Base-by-base conservation (phyloP, 139 green algal species). In the Chlamydomonas sphaeroides region DNA sequence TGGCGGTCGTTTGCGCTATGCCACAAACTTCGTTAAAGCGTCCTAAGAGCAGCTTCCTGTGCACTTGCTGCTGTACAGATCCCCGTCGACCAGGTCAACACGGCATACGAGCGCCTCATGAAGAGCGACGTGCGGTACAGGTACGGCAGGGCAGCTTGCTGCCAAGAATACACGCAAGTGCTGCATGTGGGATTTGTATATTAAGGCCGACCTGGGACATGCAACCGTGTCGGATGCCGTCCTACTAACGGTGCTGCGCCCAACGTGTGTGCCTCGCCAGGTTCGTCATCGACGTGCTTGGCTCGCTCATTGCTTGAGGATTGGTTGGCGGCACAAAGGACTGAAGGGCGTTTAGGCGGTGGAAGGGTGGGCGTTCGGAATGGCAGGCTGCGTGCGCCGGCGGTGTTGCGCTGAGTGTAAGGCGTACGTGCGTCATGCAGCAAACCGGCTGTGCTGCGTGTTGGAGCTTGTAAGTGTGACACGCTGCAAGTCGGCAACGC, bases 251-350 rank as follows among this genome's bases (percentile, higher is more conserved):
- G 5, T 76, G 39, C 21, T 62, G 26, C n/a, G 72, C 8, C 41
- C 32, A 14, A 3, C 26, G 20, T 5, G 10, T 62, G 1, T 17
- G 8, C 70, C 2, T 59, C n/a, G n/a, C 53, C 79, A 85, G 91
- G 30, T 95, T 94, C 41, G 90, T 93, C 23, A 92, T 95, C 63
- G 87, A 95, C 56, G 59, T 95, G 30, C 85, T 91, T 63, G 83
- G 80, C 38, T 89, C 85, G 0, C 57, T 93, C 32, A 61, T 83
- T 7, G 10, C 45, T 26, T 77, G 23, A 62, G 45, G 11, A 14
- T 10, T 21, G 45, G 45, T 10, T 14, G 45, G 45, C 45, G 45
- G 45, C 45, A 14, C 45, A 21, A 14, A 14, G 45, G 45, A 53
- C 10, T 10, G 45, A 53, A 14, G 45, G 45, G 14, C n/a, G n/a